A percentile compares a stretch with the other conserved stretches of the same genome.
Evolutionary conservation across 2,329 filamentous ascomycete genomes (phyloP).

Genomic region (Xylariaceae sp.): DNA sequence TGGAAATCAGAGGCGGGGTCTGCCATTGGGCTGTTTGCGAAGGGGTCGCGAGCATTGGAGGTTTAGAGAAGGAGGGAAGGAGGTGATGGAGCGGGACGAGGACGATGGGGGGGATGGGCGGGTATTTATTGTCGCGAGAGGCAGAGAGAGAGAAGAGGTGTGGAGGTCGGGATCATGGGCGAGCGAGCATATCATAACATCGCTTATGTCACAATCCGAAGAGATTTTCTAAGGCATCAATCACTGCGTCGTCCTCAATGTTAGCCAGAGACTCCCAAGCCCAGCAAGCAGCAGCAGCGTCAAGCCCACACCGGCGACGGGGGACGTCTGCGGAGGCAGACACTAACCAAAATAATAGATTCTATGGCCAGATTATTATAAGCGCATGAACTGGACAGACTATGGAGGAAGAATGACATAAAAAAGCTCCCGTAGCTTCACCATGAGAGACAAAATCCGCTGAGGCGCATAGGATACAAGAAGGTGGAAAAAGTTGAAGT

Average conservation of each 20-base stretch:
- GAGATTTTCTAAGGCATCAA: conserved; percentile 37
- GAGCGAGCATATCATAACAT: conserved; percentile 29
- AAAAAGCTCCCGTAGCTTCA: conserved; percentile 17
- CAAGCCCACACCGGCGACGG: conserved; percentile 8
- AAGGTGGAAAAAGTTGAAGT: conserved; percentile 22
- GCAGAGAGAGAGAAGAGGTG: neutral
- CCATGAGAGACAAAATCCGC: conserved; percentile 19
- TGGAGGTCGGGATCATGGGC: conserved; percentile 20
- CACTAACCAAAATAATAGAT: conserved; percentile 24
- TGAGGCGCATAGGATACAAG: conserved; percentile 2
- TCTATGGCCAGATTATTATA: conserved; percentile 3
- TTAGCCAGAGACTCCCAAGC: conserved; percentile 22
- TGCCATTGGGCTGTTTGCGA: conserved; percentile 46
- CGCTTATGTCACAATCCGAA: conserved; percentile 30
- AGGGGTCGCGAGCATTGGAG: conserved; percentile 31
- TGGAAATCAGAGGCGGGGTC: conserved; percentile 44
- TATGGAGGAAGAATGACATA: conserved; percentile 1
- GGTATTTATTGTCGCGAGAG: conserved; percentile 26
- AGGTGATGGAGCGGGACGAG: conserved; percentile 11
- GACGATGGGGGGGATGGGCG: conserved; percentile 18
- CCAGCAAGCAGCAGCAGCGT: conserved; percentile 11
- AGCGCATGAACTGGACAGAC: neutral
- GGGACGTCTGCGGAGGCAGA: conserved; percentile 19
- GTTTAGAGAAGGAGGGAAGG: conserved; percentile 12
- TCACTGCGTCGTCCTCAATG: conserved; percentile 29